Percentiles rank a stretch among this genome's conserved stretches.
phyloP scores from a whole-genome alignment of 148 eudicot species.

The Beta vulgaris region DNA sequence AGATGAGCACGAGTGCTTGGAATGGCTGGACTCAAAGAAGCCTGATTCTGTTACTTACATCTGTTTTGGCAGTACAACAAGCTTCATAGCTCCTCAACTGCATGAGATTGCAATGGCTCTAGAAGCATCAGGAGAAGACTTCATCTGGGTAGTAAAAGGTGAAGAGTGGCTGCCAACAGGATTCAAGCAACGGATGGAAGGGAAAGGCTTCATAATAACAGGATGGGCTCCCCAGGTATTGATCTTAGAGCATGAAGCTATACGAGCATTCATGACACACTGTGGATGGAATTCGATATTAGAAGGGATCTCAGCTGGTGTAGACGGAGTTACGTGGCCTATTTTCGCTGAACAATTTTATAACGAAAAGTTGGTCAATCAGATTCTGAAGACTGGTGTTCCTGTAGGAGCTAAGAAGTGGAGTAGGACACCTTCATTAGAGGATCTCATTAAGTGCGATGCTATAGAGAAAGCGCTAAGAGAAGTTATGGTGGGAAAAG shows the following conservation, averaged over 20 bases:
- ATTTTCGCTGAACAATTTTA: constrained; percentile 36
- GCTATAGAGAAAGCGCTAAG: constrained; percentile 27
- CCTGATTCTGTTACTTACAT: constrained; percentile 50
- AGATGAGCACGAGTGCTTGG: constrained; percentile 42
- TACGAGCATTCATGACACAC: constrained; percentile 37
- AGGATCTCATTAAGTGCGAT: neutral
- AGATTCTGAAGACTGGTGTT: constrained; percentile 21
- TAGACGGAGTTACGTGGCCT: constrained; percentile 43
- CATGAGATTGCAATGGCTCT: constrained; percentile 49
- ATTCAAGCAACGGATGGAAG: constrained; percentile 23
- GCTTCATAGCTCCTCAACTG: constrained; percentile 28
- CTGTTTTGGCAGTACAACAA: constrained; percentile 46
- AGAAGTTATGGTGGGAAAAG: constrained; percentile 32
- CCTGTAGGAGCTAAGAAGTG: constrained; percentile 30
- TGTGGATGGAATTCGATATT: constrained; percentile 45
- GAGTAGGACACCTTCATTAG: neutral
- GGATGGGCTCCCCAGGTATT: constrained; percentile 38
- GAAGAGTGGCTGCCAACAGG: constrained; percentile 39
- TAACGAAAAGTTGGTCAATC: constrained; percentile 27
- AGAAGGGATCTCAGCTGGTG: constrained; percentile 35
- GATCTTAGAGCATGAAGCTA: constrained; percentile 33
- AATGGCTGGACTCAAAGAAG: constrained; percentile 57
- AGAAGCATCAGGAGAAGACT: constrained; percentile 40
- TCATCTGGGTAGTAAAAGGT: constrained; percentile 52
- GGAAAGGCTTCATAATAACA: constrained; percentile 23